A percentile compares a stretch with the other conserved stretches of the same genome.
Evolutionary conservation across 768 basidiomycete species (phyloP).

Genomic region (Tulasnella sp.): DNA sequence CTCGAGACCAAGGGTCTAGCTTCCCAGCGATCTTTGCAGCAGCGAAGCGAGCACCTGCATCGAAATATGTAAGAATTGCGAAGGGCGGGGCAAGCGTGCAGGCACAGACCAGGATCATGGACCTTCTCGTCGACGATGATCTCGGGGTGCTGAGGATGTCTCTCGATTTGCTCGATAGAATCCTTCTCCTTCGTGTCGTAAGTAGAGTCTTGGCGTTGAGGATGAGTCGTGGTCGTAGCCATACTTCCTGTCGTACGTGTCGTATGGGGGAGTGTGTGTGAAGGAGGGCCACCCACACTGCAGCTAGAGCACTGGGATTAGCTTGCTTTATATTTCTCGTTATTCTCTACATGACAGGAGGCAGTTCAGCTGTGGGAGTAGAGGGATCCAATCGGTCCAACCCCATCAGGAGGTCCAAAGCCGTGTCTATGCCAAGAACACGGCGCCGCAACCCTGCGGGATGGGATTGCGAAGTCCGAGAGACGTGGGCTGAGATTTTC

Average conservation of each 20-base stretch:
- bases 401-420: neutral
- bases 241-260: conserved; percentile 3
- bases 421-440: neutral
- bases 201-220: neutral
- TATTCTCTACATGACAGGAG: neutral
- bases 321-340: neutral
- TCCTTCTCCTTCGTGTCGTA: conserved; percentile 11
- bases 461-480: neutral
- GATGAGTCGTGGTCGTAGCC: neutral
- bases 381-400: neutral
- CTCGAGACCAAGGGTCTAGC: conserved; percentile 24
- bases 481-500: neutral
- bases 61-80: neutral
- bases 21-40: conserved; percentile 9
- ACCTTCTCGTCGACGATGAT: conserved; percentile 15
- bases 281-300: neutral
- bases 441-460: neutral
- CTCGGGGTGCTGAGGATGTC: neutral
- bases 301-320: neutral
- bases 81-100: too few species aligned
- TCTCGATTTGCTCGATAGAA: neutral
- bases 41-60: conserved; percentile 20
- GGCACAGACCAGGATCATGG: neutral
- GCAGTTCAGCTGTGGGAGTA: neutral
- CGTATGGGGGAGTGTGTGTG: neutral